Evolutionary conservation across 2,329 filamentous ascomycete species (phyloP).

Genomic region (Teratosphaeria viscida): DNA sequence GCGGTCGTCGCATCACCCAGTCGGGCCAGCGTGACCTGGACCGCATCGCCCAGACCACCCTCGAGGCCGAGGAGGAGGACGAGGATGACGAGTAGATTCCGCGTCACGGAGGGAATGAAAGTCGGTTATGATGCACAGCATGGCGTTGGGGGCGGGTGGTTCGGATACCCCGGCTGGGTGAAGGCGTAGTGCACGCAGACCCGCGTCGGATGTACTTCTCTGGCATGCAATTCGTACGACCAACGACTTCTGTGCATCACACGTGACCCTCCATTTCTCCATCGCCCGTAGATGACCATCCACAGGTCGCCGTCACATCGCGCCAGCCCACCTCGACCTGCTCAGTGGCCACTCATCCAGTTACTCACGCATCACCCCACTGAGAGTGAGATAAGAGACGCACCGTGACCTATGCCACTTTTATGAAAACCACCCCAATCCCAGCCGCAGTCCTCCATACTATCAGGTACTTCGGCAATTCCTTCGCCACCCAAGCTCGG

Average conservation of each 20-base stretch:
- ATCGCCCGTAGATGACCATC: not conserved
- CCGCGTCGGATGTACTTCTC: not conserved
- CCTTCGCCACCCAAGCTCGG: not conserved
- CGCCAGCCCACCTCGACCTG: too few relatives aligned
- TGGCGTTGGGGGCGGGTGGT: not conserved
- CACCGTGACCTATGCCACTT: too few relatives aligned
- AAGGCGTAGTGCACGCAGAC: not conserved
- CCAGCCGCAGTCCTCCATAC: too few relatives aligned
- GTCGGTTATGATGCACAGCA: not conserved
- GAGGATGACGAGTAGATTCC: conserved; percentile 24
- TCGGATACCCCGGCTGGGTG: not conserved
- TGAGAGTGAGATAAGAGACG: too few relatives aligned
- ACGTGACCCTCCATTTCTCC: not conserved
- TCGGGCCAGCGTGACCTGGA: conserved; percentile 98
- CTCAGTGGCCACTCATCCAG: too few relatives aligned
- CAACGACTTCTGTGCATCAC: not conserved
- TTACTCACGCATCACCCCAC: too few relatives aligned
- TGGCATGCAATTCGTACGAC: not conserved
- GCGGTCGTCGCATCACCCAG: conserved; percentile 96
- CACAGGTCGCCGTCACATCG: too few relatives aligned
- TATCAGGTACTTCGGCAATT: too few relatives aligned
- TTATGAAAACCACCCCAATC: too few relatives aligned
- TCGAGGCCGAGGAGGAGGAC: conserved; percentile 42
- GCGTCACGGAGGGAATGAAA: not conserved
- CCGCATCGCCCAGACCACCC: conserved; percentile 47